Evolutionary conservation across 75 land plant species (phyloP).

Genomic region (Pinus tabuliformis): DNA sequence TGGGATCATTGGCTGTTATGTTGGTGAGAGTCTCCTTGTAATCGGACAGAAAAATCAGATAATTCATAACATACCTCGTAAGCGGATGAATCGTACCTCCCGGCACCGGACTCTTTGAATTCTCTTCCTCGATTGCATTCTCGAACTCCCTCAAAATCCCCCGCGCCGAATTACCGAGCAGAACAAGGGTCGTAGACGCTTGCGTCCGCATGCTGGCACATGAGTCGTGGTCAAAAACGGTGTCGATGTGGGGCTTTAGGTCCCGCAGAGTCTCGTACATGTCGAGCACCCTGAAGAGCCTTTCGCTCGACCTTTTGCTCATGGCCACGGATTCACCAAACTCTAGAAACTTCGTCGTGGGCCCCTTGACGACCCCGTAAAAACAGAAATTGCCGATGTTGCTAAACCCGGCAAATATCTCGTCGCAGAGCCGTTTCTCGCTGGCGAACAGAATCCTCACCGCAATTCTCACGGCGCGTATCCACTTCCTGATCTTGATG

Average conservation of each 20-base stretch:
- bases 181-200: constrained; percentile 25
- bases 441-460: constrained; percentile 55
- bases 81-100: constrained; percentile 59
- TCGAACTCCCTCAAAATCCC: constrained; percentile 42
- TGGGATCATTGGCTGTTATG: constrained; percentile 33
- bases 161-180: constrained; percentile 37
- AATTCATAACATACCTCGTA: constrained; percentile 73
- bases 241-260: constrained; percentile 32
- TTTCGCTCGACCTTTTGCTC: constrained; percentile 40
- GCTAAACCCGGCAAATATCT: constrained; percentile 31
- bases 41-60: constrained; percentile 35
- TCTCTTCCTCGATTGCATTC: constrained; percentile 20
- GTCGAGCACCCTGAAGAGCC: constrained; percentile 55
- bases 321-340: constrained; percentile 65
- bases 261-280: constrained; percentile 56
- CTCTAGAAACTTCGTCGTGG: constrained; percentile 52
- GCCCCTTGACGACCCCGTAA: constrained; percentile 38
- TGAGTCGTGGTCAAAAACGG: constrained; percentile 35
- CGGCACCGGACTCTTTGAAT: constrained; percentile 27
- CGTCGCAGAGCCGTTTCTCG: constrained; percentile 54
- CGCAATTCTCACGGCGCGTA: constrained; percentile 38
- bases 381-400: constrained; percentile 36
- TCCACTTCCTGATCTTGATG: constrained; percentile 56
- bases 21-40: constrained; percentile 38
- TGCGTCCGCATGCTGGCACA: constrained; percentile 29